Base-by-base conservation (phyloP, 164 flowering plant genomes). In the Aristolochia contorta region DNA sequence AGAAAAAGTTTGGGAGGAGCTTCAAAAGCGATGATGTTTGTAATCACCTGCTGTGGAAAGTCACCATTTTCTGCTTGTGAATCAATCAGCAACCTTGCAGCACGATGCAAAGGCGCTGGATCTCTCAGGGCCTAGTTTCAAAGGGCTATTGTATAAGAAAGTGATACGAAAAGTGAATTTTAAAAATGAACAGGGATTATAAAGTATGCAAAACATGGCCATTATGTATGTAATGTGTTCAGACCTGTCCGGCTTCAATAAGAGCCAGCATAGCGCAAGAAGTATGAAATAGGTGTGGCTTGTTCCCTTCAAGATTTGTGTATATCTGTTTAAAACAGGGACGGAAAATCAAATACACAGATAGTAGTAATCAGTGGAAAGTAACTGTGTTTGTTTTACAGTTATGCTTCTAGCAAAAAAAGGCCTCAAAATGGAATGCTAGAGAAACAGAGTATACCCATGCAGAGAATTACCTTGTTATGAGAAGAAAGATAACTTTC, bases 401-500 rank as follows among this genome's bases (percentile, higher is more conserved):
- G 7, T 37, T 4, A 37, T 37, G 10, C 43, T 6, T 37, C 7
- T 10, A 10, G 12, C 1, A 7, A 37, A 37, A 37, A 3, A 37
- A 37, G 7, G 12, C 12, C 3, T 37, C 43, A 37, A 37, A 27
- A 37, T 10, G n/a, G n/a, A 37, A 37, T 10, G 9, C 12, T 4
- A 37, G 43, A 10, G 43, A 8, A 10, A 10, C 7, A 37, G 43
- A 0, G 10, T 37, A 37, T 3, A 6, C 9, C 7, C 19, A 16
- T 8, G 32, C 9, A 43, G 33, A 61, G 45, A 3, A 30, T 55
- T 59, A 86, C 98, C 97, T 88, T 83, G 69, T 88, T 70, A 62
- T 86, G 92, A 71, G 84, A 86, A n/a, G 98, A 87, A 61, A 89
- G 87, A 61, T 92, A 92, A 66, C 96, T 89, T 79, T 92, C 98